A percentile compares a stretch with the other conserved stretches of the same genome.
Conservation (phyloP, 768 basidiomycete species). For the Lanmaoa pseudosensibilis region DNA sequence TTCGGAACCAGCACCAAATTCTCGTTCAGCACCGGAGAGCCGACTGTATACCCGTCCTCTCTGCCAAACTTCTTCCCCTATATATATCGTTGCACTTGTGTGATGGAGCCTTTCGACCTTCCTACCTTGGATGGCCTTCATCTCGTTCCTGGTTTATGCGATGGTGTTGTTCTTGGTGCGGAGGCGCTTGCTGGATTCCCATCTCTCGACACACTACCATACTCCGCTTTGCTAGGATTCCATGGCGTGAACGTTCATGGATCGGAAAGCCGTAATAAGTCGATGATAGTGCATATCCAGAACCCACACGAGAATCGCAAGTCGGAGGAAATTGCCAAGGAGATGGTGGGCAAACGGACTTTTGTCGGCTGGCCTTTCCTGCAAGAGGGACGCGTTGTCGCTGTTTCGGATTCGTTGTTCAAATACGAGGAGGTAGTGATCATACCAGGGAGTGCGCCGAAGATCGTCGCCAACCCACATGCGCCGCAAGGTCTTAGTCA, state of each 20-base stretch:
- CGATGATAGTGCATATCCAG: conserved; percentile 85
- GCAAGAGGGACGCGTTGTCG: conserved; percentile 85
- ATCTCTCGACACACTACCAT: conserved; percentile 85
- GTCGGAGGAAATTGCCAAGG: conserved; percentile 69
- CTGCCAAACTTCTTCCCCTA: conserved; percentile 94
- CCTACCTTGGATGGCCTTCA: conserved; percentile 85
- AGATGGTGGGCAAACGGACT: conserved; percentile 72
- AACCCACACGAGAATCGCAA: conserved; percentile 70
- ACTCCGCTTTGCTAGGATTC: conserved; percentile 70
- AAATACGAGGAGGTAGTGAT: conserved; percentile 74
- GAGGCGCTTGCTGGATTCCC: conserved; percentile 95
- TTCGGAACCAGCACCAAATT: conserved; percentile 84
- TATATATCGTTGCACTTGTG: conserved; percentile 74
- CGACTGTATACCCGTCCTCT: conserved; percentile 83
- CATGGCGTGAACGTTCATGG: conserved; percentile 96
- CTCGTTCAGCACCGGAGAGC: conserved; percentile 59
- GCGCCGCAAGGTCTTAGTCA: conserved; percentile 59
- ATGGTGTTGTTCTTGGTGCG: conserved; percentile 84
- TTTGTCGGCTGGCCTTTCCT: conserved; percentile 95
- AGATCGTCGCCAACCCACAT: conserved; percentile 74
- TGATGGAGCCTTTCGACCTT: conserved; percentile 80
- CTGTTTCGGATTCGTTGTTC: conserved; percentile 84
- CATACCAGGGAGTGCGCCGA: conserved; percentile 48
- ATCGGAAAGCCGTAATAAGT: conserved; percentile 86
- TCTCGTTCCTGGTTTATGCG: conserved; percentile 81